Evolutionary conservation across 176 grass and related monocot genomes (phyloP), one percentile per base, ranked within the genome.

Genomic region (Musa acuminata): DNA sequence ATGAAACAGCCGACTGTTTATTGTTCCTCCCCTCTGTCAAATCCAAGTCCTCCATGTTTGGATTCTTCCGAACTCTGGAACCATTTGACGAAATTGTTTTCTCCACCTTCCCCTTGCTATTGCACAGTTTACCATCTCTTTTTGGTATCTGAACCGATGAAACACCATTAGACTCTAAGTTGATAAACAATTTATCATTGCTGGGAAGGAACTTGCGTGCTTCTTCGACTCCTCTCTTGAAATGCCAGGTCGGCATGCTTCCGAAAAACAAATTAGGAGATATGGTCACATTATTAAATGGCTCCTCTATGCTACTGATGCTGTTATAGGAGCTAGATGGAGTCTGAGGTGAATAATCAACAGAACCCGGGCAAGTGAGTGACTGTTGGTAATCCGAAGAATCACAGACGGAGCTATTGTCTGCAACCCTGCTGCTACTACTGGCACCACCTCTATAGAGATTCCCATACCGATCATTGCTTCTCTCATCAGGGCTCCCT

Each of bases 211-310:
- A 81, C 64, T 80, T 75, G n/a, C 49, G 52, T 76, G 74, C 83
- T 49, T 80, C 89, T 49, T 87, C 69, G 6, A 23, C 53, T 52
- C 75, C 83, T 79, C 81, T 85, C 73, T 63, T 79, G 59, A 67
- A 75, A 43, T 87, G 82, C 69, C 79, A 78, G 16, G 67, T 67
- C 16, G 88, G 95, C 65, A 94, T 83, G 78, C 88, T 87, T 84
- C 89, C 88, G 2, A 98, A 85, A 74, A 93, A 83, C 77, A 89
- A 88, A 59, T 90, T 88, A 49, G 90, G 95, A 20, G 90, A 82
- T 53, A 73, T 76, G 0, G 80, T 67, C 26, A 82, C 80, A 51
- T 74, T 89, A 64, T 91, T 80, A 13, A 87, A 64, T 0, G 63
- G 53, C 25, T 72, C 60, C 5, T 53, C 63, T 35, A 69, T 58